A percentile compares a stretch with the other conserved stretches of the same genome.
These are phyloP conservation scores for Pugionium cornutum DNA, from an alignment of 345 rosid genomes.

Conservation along the genomic window DNA sequence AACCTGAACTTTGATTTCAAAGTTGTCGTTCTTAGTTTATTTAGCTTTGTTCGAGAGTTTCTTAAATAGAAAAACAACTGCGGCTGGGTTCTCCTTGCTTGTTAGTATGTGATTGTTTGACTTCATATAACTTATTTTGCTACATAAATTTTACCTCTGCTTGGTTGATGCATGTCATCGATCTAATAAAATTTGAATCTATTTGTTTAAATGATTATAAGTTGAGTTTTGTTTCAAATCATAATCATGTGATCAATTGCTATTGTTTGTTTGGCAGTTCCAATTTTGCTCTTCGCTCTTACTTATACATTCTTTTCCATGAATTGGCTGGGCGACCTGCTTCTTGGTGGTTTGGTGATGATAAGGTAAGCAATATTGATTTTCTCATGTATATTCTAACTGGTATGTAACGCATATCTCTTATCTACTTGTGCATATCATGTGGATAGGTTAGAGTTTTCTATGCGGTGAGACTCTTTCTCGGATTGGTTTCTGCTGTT, in stretches of 20 bases:
- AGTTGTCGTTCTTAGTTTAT: background rate
- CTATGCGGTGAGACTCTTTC: constrained; percentile 92
- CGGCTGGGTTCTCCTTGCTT: constrained; percentile 12
- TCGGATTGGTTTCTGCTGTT: constrained; percentile 75
- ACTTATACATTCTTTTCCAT: constrained; percentile 77
- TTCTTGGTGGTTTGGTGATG: constrained; percentile 74
- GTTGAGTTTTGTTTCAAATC: constrained; percentile 1
- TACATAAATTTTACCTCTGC: constrained; percentile 3
- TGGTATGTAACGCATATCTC: background rate
- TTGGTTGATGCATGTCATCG: constrained; percentile 2
- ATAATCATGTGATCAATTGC: background rate
- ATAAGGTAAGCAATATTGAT: constrained; percentile 56
- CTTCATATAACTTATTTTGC: constrained; percentile 2
- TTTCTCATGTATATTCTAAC: constrained; percentile 2
- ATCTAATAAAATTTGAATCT: background rate
- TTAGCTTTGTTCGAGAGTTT: background rate
- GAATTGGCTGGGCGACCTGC: constrained; percentile 84
- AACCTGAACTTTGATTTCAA: background rate
- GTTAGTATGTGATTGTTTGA: constrained; percentile 15
- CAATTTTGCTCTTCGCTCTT: constrained; percentile 88
- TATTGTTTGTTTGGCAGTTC: constrained; percentile 56
- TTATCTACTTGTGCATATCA: constrained; percentile 12
- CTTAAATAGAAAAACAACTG: background rate
- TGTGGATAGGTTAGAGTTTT: constrained; percentile 75
- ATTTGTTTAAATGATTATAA: constrained; percentile 9